These are phyloP conservation scores for Fusarium acutatum DNA, from an alignment of 2,329 filamentous ascomycete species.

Conservation along the genomic window DNA sequence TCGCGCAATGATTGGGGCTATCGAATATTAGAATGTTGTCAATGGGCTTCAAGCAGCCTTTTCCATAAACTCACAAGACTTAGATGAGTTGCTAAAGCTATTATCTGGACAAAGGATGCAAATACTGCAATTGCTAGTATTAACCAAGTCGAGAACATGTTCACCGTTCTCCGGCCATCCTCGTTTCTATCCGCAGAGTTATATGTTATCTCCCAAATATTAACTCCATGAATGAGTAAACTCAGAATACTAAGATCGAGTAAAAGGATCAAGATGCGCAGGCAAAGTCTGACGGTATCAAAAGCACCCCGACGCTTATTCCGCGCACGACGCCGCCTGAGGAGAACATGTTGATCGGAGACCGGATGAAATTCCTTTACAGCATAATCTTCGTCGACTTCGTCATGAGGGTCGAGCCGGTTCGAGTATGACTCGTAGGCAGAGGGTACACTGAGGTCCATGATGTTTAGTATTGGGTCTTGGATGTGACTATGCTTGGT, in stretches of 20 bases:
- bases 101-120: not conserved
- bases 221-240: not conserved
- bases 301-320: not conserved
- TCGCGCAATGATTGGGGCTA: not conserved
- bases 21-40: not conserved
- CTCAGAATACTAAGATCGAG: constrained; percentile 6
- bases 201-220: not conserved
- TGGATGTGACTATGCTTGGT: not conserved
- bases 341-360: not conserved
- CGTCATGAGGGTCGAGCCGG: constrained; percentile 4
- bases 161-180: not conserved
- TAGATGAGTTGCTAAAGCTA: not conserved
- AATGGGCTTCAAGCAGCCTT: accelerated
- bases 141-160: constrained; percentile 8
- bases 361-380: not conserved
- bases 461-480: not conserved
- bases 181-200: not conserved
- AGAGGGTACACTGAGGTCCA: not conserved
- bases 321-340: not conserved
- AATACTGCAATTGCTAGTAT: not conserved
- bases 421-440: constrained; percentile 12
- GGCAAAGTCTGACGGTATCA: not conserved
- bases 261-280: not conserved
- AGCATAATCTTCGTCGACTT: not conserved
- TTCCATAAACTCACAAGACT: not conserved